Conservation (phyloP, 2,329 filamentous ascomycete species). For the Thielaviopsis musarum region DNA sequence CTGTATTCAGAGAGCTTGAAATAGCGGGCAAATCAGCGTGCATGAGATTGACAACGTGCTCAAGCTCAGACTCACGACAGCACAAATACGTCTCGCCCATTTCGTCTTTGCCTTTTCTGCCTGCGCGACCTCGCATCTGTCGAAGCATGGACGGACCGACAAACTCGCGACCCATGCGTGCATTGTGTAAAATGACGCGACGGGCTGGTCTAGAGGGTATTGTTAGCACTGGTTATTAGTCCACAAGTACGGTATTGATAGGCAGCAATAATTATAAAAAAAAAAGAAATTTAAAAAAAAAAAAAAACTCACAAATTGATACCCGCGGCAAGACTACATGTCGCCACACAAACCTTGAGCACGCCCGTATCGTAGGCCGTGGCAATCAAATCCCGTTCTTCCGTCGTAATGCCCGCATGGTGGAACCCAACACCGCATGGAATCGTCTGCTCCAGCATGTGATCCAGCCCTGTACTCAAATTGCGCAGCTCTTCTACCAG, state of each 20-base stretch:
- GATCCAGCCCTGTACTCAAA: conserved; percentile 48
- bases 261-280: no score
- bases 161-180: conserved; percentile 58
- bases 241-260: no score
- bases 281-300: no score
- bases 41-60: conserved; percentile 53
- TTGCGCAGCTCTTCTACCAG: conserved; percentile 49
- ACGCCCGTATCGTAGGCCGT: conserved; percentile 52
- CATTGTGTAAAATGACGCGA: conserved; percentile 58
- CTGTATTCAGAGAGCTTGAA: conserved; percentile 49
- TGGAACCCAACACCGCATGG: conserved; percentile 57
- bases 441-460: conserved; percentile 45
- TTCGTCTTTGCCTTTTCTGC: conserved; percentile 62
- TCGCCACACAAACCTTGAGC: conserved; percentile 56
- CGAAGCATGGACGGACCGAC: conserved; percentile 66
- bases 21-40: conserved; percentile 55
- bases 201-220: conserved; percentile 36
- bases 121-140: conserved; percentile 65
- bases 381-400: conserved; percentile 58
- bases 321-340: conserved; percentile 67
- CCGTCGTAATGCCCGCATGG: conserved; percentile 55
- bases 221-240: not conserved
- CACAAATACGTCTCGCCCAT: conserved; percentile 64
- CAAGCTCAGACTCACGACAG: conserved; percentile 50
- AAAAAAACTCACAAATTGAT: conserved; percentile 45